Conservation (phyloP, 768 basidiomycete genomes). For the Lactarius pseudohatsudake region DNA sequence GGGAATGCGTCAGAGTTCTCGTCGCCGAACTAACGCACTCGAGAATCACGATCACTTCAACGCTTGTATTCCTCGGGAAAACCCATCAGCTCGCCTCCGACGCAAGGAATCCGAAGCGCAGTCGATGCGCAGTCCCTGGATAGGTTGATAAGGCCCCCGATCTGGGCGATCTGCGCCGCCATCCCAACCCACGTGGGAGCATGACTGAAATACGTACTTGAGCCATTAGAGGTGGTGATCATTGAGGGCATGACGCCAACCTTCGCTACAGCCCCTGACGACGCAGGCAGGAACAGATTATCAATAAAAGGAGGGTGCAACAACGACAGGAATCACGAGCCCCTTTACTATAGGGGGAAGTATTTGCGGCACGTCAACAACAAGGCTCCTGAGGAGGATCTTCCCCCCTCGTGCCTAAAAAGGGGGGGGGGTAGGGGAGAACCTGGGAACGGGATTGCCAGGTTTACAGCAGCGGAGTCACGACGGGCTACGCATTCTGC, state of each 20-base stretch:
- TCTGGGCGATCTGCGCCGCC: conserved; percentile 25
- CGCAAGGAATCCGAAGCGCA: conserved; percentile 17
- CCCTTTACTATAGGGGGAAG: conserved; percentile 7
- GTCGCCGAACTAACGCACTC: conserved; percentile 1
- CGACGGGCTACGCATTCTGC: conserved; percentile 19
- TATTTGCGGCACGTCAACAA: conserved; percentile 17
- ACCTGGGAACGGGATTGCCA: conserved; percentile 17
- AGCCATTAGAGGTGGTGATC: conserved; percentile 3
- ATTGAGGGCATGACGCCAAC: background rate
- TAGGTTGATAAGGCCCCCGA: conserved; percentile 27
- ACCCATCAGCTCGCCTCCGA: conserved; percentile 26
- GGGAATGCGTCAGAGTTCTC: conserved; percentile 11
- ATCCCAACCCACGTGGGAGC: conserved; percentile 4
- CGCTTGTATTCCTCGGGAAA: conserved; percentile 19
- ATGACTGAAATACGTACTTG: background rate
- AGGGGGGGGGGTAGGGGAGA: conserved; percentile 3
- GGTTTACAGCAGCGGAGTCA: conserved; percentile 12
- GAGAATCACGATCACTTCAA: conserved; percentile 12
- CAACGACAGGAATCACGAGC: background rate
- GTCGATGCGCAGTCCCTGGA: conserved; percentile 18
- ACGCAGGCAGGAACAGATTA: conserved; percentile 1
- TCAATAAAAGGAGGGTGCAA: conserved; percentile 2
- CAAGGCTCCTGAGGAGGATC: conserved; percentile 13
- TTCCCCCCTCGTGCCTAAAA: conserved; percentile 25
- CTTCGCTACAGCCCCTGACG: conserved; percentile 15